phyloP scores from a whole-genome alignment of 768 basidiomycete species.

The Termitomyces sp. region DNA sequence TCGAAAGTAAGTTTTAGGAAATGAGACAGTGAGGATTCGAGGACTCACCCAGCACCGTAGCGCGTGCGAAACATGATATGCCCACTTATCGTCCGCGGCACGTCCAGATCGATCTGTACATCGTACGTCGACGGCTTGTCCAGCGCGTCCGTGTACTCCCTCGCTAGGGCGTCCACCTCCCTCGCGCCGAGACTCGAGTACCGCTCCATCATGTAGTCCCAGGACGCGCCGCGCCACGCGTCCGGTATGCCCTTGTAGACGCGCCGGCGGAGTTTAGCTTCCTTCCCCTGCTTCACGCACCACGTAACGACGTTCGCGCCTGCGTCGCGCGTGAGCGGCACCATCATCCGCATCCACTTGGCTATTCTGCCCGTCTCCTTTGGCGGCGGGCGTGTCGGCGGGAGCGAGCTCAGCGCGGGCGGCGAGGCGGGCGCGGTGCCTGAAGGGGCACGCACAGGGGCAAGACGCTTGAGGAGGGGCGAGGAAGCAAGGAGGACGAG shows the following conservation, averaged over 20 bases:
- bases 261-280: constrained; percentile 65
- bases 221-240: constrained; percentile 90
- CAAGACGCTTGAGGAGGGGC: constrained; percentile 59
- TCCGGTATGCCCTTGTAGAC: constrained; percentile 97
- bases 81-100: constrained; percentile 92
- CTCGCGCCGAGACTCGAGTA: constrained; percentile 43
- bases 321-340: constrained; percentile 59
- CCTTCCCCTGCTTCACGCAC: constrained; percentile 64
- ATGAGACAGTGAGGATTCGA: neutral
- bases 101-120: constrained; percentile 97
- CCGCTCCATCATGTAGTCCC: constrained; percentile 76
- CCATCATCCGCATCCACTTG: constrained; percentile 94
- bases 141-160: constrained; percentile 58
- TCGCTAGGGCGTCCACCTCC: constrained; percentile 41
- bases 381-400: constrained; percentile 42
- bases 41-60: constrained; percentile 87
- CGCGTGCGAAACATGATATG: constrained; percentile 94
- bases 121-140: constrained; percentile 88
- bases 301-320: constrained; percentile 80
- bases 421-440: constrained; percentile 44
- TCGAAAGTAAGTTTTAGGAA: too few species aligned
- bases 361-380: constrained; percentile 77
- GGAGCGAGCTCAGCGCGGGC: constrained; percentile 42
- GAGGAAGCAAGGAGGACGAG: constrained; percentile 66
- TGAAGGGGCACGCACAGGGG: constrained; percentile 42